Percentiles rank a stretch among this genome's conserved stretches.
Evolutionary conservation across 2,329 filamentous ascomycete species (phyloP).

Genomic region (Knoxdaviesia capensis): DNA sequence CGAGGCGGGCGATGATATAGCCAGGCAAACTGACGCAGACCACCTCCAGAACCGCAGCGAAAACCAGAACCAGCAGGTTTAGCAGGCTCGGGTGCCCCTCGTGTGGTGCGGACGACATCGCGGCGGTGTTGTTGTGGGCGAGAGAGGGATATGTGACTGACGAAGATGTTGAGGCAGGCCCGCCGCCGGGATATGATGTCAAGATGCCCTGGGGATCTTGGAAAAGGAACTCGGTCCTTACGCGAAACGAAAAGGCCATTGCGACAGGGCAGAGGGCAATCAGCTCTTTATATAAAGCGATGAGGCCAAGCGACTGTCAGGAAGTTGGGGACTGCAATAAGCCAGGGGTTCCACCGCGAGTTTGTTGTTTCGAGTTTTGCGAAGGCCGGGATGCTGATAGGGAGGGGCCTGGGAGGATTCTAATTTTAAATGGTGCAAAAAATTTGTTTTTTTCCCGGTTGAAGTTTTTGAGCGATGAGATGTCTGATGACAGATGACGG

Average conservation of each 20-base stretch:
- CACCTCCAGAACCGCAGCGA: slow-evolving; percentile 86
- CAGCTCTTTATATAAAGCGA: background rate
- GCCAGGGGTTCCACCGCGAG: too few species aligned
- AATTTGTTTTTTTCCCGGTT: too few species aligned
- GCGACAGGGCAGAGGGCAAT: background rate
- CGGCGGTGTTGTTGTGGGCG: too few species aligned
- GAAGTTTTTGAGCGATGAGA: background rate
- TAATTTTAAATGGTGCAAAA: too few species aligned
- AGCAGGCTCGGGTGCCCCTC: slow-evolving; percentile 43
- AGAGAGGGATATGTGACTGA: too few species aligned
- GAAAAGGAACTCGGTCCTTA: too few species aligned
- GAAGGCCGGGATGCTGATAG: too few species aligned
- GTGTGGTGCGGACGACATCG: slow-evolving; percentile 9
- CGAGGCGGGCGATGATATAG: slow-evolving; percentile 74
- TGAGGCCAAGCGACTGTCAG: too few species aligned
- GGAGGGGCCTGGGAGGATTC: too few species aligned
- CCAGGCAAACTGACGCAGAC: slow-evolving; percentile 88
- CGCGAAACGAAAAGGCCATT: background rate
- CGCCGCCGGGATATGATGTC: background rate
- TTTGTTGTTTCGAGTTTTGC: too few species aligned
- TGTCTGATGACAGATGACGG: background rate
- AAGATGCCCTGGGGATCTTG: background rate
- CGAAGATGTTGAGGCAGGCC: background rate
- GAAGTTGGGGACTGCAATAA: too few species aligned
- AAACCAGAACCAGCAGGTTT: slow-evolving; percentile 63